These are phyloP conservation scores for Oryza officinalis DNA, from an alignment of 176 grass and related monocot species.

Conservation along the genomic window DNA sequence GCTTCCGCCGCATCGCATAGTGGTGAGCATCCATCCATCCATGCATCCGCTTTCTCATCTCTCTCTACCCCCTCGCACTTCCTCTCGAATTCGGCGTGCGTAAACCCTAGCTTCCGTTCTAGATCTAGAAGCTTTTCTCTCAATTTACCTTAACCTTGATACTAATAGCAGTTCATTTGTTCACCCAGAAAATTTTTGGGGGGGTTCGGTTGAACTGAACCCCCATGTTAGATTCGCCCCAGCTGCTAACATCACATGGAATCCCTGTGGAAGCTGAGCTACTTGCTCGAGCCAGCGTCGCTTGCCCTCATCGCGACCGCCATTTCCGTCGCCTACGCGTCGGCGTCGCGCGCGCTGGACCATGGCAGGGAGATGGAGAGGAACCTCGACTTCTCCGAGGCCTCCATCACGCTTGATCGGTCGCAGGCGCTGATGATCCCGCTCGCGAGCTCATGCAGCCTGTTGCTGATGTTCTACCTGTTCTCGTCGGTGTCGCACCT, in stretches of 20 bases:
- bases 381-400: conserved; percentile 93
- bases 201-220: too few relatives aligned
- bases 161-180: too few relatives aligned
- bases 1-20: too few relatives aligned
- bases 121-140: too few relatives aligned
- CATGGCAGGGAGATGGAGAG: conserved; percentile 93
- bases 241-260: conserved; percentile 49
- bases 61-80: too few relatives aligned
- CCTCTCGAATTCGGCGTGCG: too few relatives aligned
- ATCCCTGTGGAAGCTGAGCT: conserved; percentile 73
- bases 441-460: conserved; percentile 80
- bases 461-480: conserved; percentile 92
- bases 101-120: too few relatives aligned
- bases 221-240: too few relatives aligned
- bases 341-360: conserved; percentile 78
- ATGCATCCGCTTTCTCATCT: too few relatives aligned
- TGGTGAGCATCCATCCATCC: too few relatives aligned
- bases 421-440: conserved; percentile 92
- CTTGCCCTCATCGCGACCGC: conserved; percentile 73
- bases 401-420: conserved; percentile 80
- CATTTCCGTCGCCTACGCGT: conserved; percentile 75
- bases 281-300: conserved; percentile 88
- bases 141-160: too few relatives aligned
- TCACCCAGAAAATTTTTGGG: too few relatives aligned
- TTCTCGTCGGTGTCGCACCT: conserved; percentile 94